Base-by-base conservation (phyloP, 2,329 filamentous ascomycete species). In the Onygenales sp. region DNA sequence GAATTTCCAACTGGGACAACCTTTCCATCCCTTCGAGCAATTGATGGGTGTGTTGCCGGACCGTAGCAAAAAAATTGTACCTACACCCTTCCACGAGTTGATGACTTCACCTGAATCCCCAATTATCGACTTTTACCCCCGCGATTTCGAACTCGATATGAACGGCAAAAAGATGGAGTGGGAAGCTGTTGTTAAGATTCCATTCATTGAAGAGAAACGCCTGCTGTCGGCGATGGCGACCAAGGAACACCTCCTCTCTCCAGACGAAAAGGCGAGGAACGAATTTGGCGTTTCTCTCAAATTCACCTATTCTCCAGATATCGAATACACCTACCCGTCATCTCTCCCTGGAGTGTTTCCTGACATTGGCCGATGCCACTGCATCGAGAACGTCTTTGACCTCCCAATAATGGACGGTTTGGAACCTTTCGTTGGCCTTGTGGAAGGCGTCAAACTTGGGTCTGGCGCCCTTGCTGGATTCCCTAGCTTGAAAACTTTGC, bases 161-260 rank as follows among this genome's bases (percentile, higher is more conserved):
- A 97, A 98, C 63, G 94, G 93, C 55, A 98, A 98, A 76, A 98
- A 95, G 75, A 94, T 95, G 87, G 94, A 98, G 59, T 98, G 93
- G 93, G 93, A 98, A 68, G 93, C 93, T 32, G 92, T 98, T 39
- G 90, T 98, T 59, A 98, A 97, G 71, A 98, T 98, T 64, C 93
- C 93, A 0, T 98, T 98, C 71, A 98, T 98, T 58, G 89, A 98
- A 55, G 92, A 98, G 69, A 83, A 86, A 63, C 83, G 93, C 31
- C 76, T 98, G 2, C 77, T 98, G 53, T 73, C 77, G 39, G 93
- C 92, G 7, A 96, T 98, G 87, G 85, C 79, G 13, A 84, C 90
- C 6, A 90, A 86, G 67, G 91, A 97, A 59, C 75, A 84, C 43
- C 72, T 87, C 2, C 77, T 98, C n/a, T 82, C 82, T 2, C 79